A percentile compares a stretch with the other conserved stretches of the same genome.
Conservation (phyloP, 2,329 filamentous ascomycete species). For the Leptographium galeiforme region DNA sequence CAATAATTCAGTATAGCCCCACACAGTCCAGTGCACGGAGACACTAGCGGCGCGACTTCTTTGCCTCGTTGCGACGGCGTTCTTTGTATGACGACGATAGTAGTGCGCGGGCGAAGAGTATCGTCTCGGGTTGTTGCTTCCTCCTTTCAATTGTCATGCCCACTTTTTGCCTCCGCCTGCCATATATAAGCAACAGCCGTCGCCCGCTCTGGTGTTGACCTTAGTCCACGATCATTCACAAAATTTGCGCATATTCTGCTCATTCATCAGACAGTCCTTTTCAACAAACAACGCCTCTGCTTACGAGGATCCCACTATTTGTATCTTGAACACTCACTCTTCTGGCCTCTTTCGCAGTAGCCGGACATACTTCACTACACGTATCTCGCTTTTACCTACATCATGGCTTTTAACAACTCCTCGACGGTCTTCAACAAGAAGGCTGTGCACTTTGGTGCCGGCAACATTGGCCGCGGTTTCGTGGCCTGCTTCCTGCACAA, state of each 20-base stretch:
- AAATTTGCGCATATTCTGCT: neutral
- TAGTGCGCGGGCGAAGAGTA: neutral
- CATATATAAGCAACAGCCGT: neutral
- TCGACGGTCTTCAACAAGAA: neutral
- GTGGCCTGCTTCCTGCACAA: slow-evolving; percentile 88
- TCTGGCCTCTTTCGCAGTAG: neutral
- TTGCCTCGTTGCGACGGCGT: neutral
- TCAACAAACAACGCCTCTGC: neutral
- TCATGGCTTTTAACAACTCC: neutral
- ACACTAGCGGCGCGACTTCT: neutral
- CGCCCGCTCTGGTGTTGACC: neutral
- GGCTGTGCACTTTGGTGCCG: slow-evolving; percentile 45
- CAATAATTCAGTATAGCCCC: neutral
- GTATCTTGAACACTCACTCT: neutral
- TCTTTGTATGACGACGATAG: neutral
- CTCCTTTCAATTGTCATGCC: neutral
- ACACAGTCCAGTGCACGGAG: neutral
- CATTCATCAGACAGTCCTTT: neutral
- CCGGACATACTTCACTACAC: neutral
- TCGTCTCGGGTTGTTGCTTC: neutral
- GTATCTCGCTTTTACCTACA: neutral
- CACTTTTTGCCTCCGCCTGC: neutral
- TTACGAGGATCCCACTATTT: neutral
- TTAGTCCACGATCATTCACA: neutral
- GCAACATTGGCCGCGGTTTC: slow-evolving; percentile 77